A percentile compares a stretch with the other conserved stretches of the same genome.
phyloP scores from a whole-genome alignment of 78 protist genomes.

The Parvularia atlantis region DNA sequence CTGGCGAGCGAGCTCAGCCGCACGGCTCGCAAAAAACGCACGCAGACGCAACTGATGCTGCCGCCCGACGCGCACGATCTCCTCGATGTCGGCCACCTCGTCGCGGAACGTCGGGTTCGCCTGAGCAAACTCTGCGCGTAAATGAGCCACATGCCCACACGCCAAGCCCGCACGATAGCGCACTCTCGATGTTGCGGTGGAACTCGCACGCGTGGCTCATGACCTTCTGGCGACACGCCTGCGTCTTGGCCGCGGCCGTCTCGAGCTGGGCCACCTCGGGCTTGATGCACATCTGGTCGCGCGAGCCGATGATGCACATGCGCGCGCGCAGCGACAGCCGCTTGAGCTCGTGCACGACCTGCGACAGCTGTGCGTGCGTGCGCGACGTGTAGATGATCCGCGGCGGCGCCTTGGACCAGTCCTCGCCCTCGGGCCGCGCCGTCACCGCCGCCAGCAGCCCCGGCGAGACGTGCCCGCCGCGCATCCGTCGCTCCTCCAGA shows the following conservation, averaged over 20 bases:
- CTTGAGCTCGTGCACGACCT: slow-evolving; percentile 76
- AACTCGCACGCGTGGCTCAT: not conserved
- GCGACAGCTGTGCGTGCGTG: slow-evolving; percentile 94
- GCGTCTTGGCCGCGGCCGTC: not conserved
- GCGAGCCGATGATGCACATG: slow-evolving; percentile 38
- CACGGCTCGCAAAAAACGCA: too few relatives aligned
- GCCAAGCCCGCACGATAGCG: not conserved
- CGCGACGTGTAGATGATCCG: slow-evolving; percentile 75
- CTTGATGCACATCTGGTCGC: slow-evolving; percentile 87
- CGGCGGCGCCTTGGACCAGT: too few relatives aligned
- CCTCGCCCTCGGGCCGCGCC: too few relatives aligned
- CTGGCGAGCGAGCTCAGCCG: not conserved
- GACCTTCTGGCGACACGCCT: not conserved
- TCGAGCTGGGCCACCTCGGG: slow-evolving; percentile 21
- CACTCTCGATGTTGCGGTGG: too few relatives aligned
- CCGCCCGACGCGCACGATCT: slow-evolving; percentile 39
- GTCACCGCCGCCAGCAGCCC: too few relatives aligned
- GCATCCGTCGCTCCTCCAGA: too few relatives aligned
- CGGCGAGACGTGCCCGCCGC: too few relatives aligned
- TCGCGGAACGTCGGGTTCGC: slow-evolving; percentile 11
- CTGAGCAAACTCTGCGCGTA: too few relatives aligned
- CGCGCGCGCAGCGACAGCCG: slow-evolving; percentile 47
- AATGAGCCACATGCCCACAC: not conserved
- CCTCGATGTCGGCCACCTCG: slow-evolving; percentile 93
- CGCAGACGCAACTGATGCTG: too few relatives aligned